These are phyloP conservation scores for Arachnomyces sp. DNA, from an alignment of 2,329 filamentous ascomycete genomes.

Conservation along the genomic window DNA sequence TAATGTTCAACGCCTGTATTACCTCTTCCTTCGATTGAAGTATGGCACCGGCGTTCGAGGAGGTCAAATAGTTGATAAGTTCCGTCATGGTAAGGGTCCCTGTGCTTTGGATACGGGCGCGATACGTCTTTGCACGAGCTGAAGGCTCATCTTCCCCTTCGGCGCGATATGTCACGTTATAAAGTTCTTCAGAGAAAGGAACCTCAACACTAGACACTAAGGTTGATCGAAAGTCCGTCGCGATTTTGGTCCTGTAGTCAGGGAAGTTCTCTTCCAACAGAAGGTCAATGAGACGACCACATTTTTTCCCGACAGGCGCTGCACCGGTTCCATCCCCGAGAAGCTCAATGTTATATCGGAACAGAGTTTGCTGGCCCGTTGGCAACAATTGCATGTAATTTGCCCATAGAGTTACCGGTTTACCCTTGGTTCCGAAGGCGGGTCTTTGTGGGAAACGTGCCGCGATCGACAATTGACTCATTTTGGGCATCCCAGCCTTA, in stretches of 20 bases:
- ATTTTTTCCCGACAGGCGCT: conserved; percentile 33
- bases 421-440: conserved; percentile 29
- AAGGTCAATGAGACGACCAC: conserved; percentile 40
- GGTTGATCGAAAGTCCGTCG: conserved; percentile 33
- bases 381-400: conserved; percentile 33
- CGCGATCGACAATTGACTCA: conserved; percentile 8
- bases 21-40: conserved; percentile 42
- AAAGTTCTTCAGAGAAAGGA: conserved; percentile 14
- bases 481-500: conserved; percentile 6
- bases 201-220: conserved; percentile 27
- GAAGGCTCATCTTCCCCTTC: conserved; percentile 28
- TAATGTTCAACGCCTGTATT: conserved; percentile 51
- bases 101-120: conserved; percentile 27
- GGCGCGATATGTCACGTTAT: conserved; percentile 26
- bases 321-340: conserved; percentile 19
- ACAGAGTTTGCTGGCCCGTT: conserved; percentile 27
- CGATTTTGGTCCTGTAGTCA: conserved; percentile 21
- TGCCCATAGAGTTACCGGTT: conserved; percentile 25
- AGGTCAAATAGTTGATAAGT: conserved; percentile 38
- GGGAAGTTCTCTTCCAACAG: conserved; percentile 34
- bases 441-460: conserved; percentile 27
- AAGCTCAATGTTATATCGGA: conserved; percentile 34
- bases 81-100: conserved; percentile 30
- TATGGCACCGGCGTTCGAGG: conserved; percentile 22
- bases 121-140: conserved; percentile 25